Base-by-base conservation (phyloP, 2,329 filamentous ascomycete species). In the Xylaria arbuscula region DNA sequence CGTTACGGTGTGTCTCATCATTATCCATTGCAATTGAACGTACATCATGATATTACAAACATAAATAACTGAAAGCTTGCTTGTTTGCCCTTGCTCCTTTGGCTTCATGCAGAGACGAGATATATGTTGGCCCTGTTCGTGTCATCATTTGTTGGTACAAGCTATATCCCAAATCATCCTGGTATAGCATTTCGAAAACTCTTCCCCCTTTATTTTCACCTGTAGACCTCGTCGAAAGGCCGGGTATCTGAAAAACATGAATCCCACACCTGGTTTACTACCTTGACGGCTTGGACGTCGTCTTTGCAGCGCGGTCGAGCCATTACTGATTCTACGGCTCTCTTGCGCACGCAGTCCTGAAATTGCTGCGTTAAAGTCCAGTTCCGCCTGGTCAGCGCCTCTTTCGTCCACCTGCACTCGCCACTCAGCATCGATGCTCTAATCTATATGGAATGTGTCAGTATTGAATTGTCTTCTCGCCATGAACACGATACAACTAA, bases 251-350 rank as follows among this genome's bases (percentile, higher is more conserved):
- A 84, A 79, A 97, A 99, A 80, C 96, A 99, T 75, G 94, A 98
- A 74, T 97, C 94, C 93, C 95, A 99, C n/a, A 99, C 96, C 81
- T 97, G 91, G 81, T 98, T 96, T 66, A 99, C 93, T 32, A 97
- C 90, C 82, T 92, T 93, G 60, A 89, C 88, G 3, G 96, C 96
- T 73, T 98, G 93, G 15, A 90, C 89, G 75, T 97, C 90, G 80
- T 97, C 92, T 79, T 92, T 93, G 78, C 94, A 96, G 55, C 87
- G 86, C 17, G 94, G 93, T 69, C 96, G 86, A 40, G 88, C 90
- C 83, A 89, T 87, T 74, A 99, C 89, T 24, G 93, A 97, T 73
- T 92, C 82, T 40, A 93, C 89, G 11, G 96, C 96, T 74, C 96
- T 86, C 76, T 88, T 84, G 69, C 94, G 87, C 61, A 99, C 95